Conservation (phyloP, 768 basidiomycete species). For the Hydnomerulius pinastri region DNA sequence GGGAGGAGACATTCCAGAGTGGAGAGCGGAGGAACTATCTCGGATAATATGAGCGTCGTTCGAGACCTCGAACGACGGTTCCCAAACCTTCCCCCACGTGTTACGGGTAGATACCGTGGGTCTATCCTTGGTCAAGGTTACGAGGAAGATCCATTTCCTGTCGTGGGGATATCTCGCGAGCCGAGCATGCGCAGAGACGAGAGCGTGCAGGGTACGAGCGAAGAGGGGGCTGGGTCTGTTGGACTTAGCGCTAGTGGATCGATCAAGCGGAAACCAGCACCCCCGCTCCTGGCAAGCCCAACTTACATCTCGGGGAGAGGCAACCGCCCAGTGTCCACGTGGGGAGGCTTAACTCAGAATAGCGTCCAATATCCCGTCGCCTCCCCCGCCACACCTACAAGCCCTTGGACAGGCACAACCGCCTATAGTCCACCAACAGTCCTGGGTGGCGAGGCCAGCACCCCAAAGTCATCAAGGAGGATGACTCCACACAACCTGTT, state of each 20-base stretch:
- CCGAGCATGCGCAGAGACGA: conserved; percentile 17
- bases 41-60: conserved; percentile 47
- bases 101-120: conserved; percentile 29
- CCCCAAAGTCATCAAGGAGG: conserved; percentile 13
- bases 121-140: conserved; percentile 25
- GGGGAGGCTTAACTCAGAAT: conserved; percentile 24
- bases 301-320: conserved; percentile 3
- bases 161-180: conserved; percentile 26
- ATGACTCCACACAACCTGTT: conserved; percentile 15
- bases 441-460: conserved; percentile 1
- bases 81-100: conserved; percentile 47
- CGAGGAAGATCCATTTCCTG: conserved; percentile 23
- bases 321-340: conserved; percentile 17
- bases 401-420: conserved; percentile 8
- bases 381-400: conserved; percentile 8
- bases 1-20: conserved; percentile 7
- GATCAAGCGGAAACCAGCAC: conserved; percentile 33
- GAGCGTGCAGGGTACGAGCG: conserved; percentile 4
- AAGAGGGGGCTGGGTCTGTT: conserved; percentile 10
- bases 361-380: not conserved
- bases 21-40: conserved; percentile 32
- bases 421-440: not conserved
- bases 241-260: conserved; percentile 19
- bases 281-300: conserved; percentile 26
- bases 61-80: conserved; percentile 56